phyloP scores from a whole-genome alignment of 257 asterid genomes.

The Echites panduratus region DNA sequence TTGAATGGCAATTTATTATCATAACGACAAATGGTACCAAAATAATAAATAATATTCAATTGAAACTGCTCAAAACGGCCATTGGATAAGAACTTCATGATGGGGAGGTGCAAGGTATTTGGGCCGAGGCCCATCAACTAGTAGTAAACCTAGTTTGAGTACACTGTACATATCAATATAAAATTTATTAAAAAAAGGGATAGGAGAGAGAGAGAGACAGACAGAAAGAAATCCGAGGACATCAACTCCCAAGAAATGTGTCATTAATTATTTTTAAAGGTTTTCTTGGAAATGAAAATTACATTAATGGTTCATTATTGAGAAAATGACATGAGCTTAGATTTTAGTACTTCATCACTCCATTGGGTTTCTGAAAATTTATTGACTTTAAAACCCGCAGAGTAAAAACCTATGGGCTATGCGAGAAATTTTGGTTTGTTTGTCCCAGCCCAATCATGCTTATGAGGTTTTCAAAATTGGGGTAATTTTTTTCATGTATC shows the following conservation, averaged over 20 bases:
- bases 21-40: background rate
- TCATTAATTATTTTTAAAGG: conserved; percentile 19
- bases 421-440: conserved; percentile 11
- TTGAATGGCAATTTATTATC: background rate
- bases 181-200: no score
- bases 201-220: no score
- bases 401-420: conserved; percentile 23
- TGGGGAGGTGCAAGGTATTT: background rate
- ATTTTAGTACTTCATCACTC: conserved; percentile 3
- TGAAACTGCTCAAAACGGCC: background rate
- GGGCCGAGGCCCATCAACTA: conserved; percentile 16
- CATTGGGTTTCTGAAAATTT: conserved; percentile 14
- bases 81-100: background rate
- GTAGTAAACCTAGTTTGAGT: background rate
- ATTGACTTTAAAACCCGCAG: conserved; percentile 36
- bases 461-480: no score
- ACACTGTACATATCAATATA: no score
- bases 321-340: conserved; percentile 23
- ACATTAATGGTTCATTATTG: conserved; percentile 35
- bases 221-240: background rate
- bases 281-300: conserved; percentile 50
- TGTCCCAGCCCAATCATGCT: conserved; percentile 10
- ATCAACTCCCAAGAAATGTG: conserved; percentile 15
- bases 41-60: background rate
- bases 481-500: no score